These are phyloP conservation scores for Citrullus mucosospermus DNA, from an alignment of 306 rosid species.

Conservation along the genomic window DNA sequence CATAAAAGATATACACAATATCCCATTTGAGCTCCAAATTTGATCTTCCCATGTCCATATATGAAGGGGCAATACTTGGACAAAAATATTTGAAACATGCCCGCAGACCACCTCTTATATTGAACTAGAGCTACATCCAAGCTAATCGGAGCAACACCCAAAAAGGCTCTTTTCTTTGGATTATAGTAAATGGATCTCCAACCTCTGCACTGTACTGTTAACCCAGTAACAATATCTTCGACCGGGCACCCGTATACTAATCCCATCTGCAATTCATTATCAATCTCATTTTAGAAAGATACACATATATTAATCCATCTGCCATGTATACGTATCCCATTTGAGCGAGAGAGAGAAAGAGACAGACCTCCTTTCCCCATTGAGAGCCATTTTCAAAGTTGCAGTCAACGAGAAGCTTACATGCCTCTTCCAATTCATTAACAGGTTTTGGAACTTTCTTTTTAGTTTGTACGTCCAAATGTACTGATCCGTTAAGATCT, in stretches of 20 bases:
- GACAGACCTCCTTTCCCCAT: conserved; percentile 56
- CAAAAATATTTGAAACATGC: conserved; percentile 40
- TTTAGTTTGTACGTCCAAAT: conserved; percentile 1
- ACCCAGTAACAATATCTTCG: conserved; percentile 53
- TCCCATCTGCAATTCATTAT: conserved; percentile 37
- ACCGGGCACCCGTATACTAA: conserved; percentile 49
- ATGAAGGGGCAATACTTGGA: conserved; percentile 72
- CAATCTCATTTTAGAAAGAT: conserved; percentile 6
- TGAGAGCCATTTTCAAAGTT: conserved; percentile 40
- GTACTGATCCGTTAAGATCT: conserved; percentile 6
- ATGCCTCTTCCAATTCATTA: conserved; percentile 34
- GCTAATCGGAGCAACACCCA: conserved; percentile 59
- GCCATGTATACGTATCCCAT: background rate
- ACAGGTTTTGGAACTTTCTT: conserved; percentile 18
- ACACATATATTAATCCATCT: conserved; percentile 52
- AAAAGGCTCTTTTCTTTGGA: conserved; percentile 40
- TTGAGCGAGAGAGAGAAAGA: background rate
- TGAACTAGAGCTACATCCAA: conserved; percentile 35
- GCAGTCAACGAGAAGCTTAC: conserved; percentile 36
- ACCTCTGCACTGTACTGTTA: conserved; percentile 45
- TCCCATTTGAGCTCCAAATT: conserved; percentile 47
- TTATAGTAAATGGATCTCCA: conserved; percentile 64
- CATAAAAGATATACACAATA: conserved; percentile 44
- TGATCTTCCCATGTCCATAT: conserved; percentile 48
- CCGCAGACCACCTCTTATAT: conserved; percentile 54